A percentile compares a stretch with the other conserved stretches of the same genome.
These are phyloP conservation scores for Tetrahymena malaccensis DNA, from an alignment of 73 alveolate genomes.

Conservation along the genomic window DNA sequence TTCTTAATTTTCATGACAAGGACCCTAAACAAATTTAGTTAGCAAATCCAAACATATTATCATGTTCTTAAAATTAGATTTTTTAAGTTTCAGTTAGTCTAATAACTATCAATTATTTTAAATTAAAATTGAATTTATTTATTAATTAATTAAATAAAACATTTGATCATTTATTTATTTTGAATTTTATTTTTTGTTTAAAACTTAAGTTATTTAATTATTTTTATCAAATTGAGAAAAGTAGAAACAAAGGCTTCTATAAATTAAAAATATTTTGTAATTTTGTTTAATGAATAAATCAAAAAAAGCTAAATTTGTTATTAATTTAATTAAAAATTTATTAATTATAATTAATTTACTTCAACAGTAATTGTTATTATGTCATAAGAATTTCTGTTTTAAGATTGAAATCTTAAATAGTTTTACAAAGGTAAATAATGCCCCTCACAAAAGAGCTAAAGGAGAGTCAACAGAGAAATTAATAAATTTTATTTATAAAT, in stretches of 20 bases:
- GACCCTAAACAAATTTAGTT: conserved; percentile 94
- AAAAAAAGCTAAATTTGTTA: too few species aligned
- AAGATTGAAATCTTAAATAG: conserved; percentile 74
- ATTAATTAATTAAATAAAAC: too few species aligned
- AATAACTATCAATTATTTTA: too few species aligned
- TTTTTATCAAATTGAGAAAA: too few species aligned
- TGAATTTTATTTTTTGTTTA: too few species aligned
- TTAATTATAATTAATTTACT: not conserved
- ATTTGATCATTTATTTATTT: too few species aligned
- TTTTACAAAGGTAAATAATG: conserved; percentile 75
- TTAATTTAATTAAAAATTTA: too few species aligned
- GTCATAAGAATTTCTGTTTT: conserved; percentile 73
- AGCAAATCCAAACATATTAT: conserved; percentile 77
- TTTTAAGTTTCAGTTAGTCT: conserved; percentile 59
- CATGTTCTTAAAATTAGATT: conserved; percentile 67
- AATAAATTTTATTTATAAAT: not conserved
- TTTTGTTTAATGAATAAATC: too few species aligned
- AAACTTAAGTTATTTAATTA: too few species aligned
- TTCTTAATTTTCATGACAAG: conserved; percentile 87
- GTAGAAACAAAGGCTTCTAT: too few species aligned
- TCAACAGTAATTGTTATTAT: conserved; percentile 41
- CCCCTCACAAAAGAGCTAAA: conserved; percentile 88
- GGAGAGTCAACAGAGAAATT: conserved; percentile 53
- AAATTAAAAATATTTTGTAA: too few species aligned
- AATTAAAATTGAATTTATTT: too few species aligned